phyloP scores from a whole-genome alignment of 345 rosid species.

The Brassica napus region DNA sequence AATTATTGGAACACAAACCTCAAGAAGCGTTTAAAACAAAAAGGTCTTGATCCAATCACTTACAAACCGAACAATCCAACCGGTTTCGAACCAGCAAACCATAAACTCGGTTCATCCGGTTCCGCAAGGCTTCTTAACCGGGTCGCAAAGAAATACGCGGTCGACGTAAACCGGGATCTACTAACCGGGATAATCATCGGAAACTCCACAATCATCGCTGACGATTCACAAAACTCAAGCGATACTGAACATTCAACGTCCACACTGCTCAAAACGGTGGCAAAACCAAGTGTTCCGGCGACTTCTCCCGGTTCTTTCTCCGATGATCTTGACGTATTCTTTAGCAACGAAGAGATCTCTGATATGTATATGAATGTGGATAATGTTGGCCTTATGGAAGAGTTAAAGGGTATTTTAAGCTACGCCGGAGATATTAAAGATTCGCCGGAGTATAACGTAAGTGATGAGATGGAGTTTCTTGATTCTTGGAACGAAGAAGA shows the following conservation, averaged over 20 bases:
- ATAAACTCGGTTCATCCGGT: constrained; percentile 19
- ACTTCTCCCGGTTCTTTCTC: constrained; percentile 9
- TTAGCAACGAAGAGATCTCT: constrained; percentile 23
- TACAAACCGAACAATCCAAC: constrained; percentile 41
- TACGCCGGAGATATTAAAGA: background rate
- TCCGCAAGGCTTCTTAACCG: constrained; percentile 28
- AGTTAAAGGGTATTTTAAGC: constrained; percentile 27
- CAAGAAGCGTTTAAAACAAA: constrained; percentile 46
- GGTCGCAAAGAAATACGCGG: constrained; percentile 31
- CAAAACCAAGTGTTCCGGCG: background rate
- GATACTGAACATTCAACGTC: background rate
- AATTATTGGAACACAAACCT: constrained; percentile 64
- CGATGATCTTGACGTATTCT: background rate
- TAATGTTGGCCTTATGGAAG: constrained; percentile 30
- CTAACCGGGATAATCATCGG: constrained; percentile 31
- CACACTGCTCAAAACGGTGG: constrained; percentile 4
- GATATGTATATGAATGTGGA: constrained; percentile 12
- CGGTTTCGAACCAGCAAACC: background rate
- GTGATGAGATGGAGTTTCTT: constrained; percentile 19
- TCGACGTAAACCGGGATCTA: constrained; percentile 26
- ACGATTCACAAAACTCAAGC: constrained; percentile 13
- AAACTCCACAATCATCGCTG: background rate
- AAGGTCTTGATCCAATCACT: constrained; percentile 49
- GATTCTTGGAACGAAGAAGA: constrained; percentile 25
- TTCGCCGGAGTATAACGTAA: constrained; percentile 3